Percentiles rank a stretch among this genome's conserved stretches.
These are phyloP conservation scores for Clitoria ternatea DNA, from an alignment of 306 rosid species.

Conservation along the genomic window DNA sequence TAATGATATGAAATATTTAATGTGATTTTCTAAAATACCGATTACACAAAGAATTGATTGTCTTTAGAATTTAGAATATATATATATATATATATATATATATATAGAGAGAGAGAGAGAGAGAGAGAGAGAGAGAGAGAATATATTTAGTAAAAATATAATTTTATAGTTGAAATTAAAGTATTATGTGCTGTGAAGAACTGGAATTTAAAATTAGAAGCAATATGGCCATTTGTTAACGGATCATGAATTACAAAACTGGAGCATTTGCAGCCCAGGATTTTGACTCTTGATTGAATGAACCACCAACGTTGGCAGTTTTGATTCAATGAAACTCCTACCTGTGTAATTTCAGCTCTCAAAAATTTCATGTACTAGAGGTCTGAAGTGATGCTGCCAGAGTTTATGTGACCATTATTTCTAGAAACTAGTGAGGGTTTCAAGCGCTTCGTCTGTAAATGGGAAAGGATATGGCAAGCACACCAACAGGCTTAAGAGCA, in stretches of 20 bases:
- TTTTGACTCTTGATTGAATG: not conserved
- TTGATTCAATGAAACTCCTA: slow-evolving; percentile 8
- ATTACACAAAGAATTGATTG: too few species aligned
- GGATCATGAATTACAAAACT: slow-evolving; percentile 19
- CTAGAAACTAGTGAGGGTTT: slow-evolving; percentile 53
- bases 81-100: too few species aligned
- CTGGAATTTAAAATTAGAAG: not conserved
- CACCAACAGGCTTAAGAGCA: slow-evolving; percentile 81
- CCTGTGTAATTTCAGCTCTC: not conserved
- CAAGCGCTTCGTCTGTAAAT: slow-evolving; percentile 62
- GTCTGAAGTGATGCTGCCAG: not conserved
- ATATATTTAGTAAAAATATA: too few species aligned
- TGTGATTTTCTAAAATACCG: too few species aligned
- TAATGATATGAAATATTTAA: too few species aligned
- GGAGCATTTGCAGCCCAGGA: not conserved
- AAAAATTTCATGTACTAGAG: slow-evolving; percentile 19
- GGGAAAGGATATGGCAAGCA: slow-evolving; percentile 97
- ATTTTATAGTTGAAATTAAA: too few species aligned
- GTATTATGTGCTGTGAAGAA: not conserved
- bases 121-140: too few species aligned
- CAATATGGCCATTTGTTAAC: not conserved
- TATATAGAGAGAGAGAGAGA: too few species aligned
- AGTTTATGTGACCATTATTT: slow-evolving; percentile 11
- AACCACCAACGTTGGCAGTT: not conserved
- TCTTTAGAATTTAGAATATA: too few species aligned